A percentile compares a stretch with the other conserved stretches of the same genome.
phyloP scores from a whole-genome alignment of 257 asterid species.

The Cordia subcordata region DNA sequence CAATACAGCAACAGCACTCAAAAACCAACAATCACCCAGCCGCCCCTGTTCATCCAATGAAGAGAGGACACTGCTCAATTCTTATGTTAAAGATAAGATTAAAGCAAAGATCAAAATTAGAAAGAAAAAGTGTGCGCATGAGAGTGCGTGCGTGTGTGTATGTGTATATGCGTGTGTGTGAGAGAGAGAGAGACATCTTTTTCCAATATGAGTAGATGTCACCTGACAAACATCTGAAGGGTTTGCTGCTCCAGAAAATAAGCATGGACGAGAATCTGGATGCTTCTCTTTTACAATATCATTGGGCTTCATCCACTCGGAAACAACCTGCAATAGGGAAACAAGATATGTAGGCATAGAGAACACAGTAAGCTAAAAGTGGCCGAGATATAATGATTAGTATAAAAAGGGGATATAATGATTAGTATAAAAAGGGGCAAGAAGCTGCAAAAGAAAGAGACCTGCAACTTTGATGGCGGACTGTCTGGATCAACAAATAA shows the following conservation, averaged over 20 bases:
- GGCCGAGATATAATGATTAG: slow-evolving; percentile 2
- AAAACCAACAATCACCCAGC: slow-evolving; percentile 98
- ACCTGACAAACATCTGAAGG: slow-evolving; percentile 99
- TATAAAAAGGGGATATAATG: neutral
- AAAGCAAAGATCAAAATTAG: neutral
- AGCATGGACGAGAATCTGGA: slow-evolving; percentile 67
- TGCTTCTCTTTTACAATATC: slow-evolving; percentile 79
- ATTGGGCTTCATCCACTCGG: slow-evolving; percentile 90
- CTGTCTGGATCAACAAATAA: slow-evolving; percentile 84
- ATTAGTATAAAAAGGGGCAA: neutral
- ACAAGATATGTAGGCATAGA: slow-evolving; percentile 9
- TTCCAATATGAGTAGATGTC: slow-evolving; percentile 5
- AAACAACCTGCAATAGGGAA: slow-evolving; percentile 56
- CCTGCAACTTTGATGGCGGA: slow-evolving; percentile 91
- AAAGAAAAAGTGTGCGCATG: neutral
- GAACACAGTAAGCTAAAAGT: slow-evolving; percentile 4
- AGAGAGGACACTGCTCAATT: neutral
- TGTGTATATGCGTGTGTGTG: neutral
- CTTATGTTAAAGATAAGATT: neutral
- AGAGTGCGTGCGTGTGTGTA: neutral
- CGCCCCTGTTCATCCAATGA: slow-evolving; percentile 64
- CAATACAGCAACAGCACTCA: slow-evolving; percentile 98
- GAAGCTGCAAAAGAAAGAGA: slow-evolving; percentile 13
- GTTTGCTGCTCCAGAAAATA: slow-evolving; percentile 80
- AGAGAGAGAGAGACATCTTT: slow-evolving; percentile 2